Evolutionary conservation across 2,329 filamentous ascomycete genomes (phyloP).

Genomic region (Clathrospora elynae): DNA sequence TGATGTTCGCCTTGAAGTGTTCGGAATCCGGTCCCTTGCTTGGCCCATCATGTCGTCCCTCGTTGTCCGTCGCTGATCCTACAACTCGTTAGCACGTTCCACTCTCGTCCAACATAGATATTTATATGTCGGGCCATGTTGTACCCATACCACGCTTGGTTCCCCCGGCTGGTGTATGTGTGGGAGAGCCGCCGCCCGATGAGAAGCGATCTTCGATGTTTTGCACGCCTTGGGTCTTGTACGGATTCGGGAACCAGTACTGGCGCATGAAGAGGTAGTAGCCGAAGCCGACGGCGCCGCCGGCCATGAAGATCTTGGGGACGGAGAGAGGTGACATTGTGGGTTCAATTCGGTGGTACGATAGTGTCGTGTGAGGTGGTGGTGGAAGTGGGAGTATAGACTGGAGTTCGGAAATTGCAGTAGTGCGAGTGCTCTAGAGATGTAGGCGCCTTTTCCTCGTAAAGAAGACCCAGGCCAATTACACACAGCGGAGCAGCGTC

Average conservation of each 20-base stretch:
- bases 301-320: slow-evolving; percentile 47
- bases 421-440: slow-evolving; percentile 4
- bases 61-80: slow-evolving; percentile 32
- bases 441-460: slow-evolving; percentile 4
- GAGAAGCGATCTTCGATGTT: slow-evolving; percentile 45
- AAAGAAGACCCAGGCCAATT: slow-evolving; percentile 11
- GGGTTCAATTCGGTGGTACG: slow-evolving; percentile 3
- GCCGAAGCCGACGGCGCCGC: slow-evolving; percentile 41
- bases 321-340: slow-evolving; percentile 42
- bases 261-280: slow-evolving; percentile 47
- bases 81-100: slow-evolving; percentile 3
- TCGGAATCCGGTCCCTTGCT: slow-evolving; percentile 37
- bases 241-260: slow-evolving; percentile 48
- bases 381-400: slow-evolving; percentile 1
- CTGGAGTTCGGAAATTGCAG: slow-evolving; percentile 1
- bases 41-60: slow-evolving; percentile 29
- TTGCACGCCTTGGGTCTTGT: slow-evolving; percentile 43
- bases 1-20: slow-evolving; percentile 34
- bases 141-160: slow-evolving; percentile 34
- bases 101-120: neutral
- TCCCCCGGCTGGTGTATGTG: slow-evolving; percentile 39
- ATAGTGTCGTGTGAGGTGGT: slow-evolving; percentile 2
- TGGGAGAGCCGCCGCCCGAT: slow-evolving; percentile 38
- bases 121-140: slow-evolving; percentile 2
- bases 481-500: slow-evolving; percentile 12